Conservation (phyloP, 1,284 basidiomycete genomes). For the Trichosporon sp. region DNA sequence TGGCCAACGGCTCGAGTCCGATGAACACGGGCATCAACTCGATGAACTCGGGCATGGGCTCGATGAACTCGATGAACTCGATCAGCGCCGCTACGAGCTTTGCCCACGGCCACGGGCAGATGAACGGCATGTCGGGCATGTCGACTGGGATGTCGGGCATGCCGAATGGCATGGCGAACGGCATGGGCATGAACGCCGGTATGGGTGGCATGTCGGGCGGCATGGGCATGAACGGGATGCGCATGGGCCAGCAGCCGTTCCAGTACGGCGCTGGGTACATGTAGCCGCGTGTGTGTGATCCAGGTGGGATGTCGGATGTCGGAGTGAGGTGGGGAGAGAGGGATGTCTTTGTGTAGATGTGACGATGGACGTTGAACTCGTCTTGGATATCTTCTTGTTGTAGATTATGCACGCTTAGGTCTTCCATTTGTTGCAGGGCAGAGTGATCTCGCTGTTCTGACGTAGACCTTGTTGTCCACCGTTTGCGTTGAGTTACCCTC, state of each 20-base stretch:
- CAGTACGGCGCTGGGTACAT: neutral
- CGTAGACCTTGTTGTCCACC: no score
- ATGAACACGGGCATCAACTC: neutral
- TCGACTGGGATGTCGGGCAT: neutral
- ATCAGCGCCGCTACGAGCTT: no score
- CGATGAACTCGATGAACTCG: neutral
- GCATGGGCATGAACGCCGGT: no score
- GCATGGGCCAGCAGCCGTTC: neutral
- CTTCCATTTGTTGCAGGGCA: neutral
- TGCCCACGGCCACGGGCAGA: no score
- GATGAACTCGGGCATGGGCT: slow-evolving; percentile 6
- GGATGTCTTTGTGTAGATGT: no score
- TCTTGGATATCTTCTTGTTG: neutral
- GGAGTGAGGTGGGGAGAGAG: no score
- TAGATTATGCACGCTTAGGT: neutral
- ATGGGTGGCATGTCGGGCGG: no score
- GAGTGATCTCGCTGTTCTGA: no score
- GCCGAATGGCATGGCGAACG: neutral
- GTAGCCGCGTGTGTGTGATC: no score
- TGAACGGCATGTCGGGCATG: no score
- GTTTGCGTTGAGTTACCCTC: no score
- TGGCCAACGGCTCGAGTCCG: neutral
- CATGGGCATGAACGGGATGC: neutral
- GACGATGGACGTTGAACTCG: neutral
- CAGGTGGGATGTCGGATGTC: no score